phyloP scores from a whole-genome alignment of 208 protist species.

The Crithidia fasciculata region DNA sequence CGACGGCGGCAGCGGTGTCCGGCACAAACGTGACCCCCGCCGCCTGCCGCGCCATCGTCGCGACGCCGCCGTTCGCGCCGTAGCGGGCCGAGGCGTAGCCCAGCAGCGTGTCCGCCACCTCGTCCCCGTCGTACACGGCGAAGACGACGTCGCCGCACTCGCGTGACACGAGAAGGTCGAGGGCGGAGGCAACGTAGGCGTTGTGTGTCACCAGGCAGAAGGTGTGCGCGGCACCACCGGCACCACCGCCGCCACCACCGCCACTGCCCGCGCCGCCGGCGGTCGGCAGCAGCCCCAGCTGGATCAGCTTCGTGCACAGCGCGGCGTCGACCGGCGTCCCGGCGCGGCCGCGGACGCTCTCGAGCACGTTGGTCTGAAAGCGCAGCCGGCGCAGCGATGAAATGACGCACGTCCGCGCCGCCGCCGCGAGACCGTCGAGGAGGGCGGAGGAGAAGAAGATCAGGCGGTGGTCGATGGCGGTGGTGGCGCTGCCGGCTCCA shows the following conservation, averaged over 20 bases:
- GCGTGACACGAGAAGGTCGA: slow-evolving; percentile 46
- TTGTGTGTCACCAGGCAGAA: slow-evolving; percentile 59
- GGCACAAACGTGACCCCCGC: slow-evolving; percentile 54
- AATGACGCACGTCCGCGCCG: slow-evolving; percentile 51
- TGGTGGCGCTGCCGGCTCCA: not conserved
- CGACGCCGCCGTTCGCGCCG: slow-evolving; percentile 41
- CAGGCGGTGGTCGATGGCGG: slow-evolving; percentile 48
- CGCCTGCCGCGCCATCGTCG: slow-evolving; percentile 39
- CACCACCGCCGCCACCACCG: not conserved
- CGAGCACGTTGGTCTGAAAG: slow-evolving; percentile 68
- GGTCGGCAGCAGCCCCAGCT: slow-evolving; percentile 40
- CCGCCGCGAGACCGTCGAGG: slow-evolving; percentile 45
- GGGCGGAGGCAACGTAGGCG: slow-evolving; percentile 66
- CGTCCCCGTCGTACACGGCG: slow-evolving; percentile 63
- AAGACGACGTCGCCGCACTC: slow-evolving; percentile 60
- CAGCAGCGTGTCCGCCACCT: slow-evolving; percentile 70
- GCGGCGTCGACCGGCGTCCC: slow-evolving; percentile 77
- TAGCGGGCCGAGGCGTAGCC: slow-evolving; percentile 37
- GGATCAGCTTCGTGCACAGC: slow-evolving; percentile 72
- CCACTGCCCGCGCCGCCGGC: not conserved
- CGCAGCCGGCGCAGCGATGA: slow-evolving; percentile 63
- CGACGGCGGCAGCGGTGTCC: slow-evolving; percentile 47
- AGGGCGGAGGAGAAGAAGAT: slow-evolving; percentile 75
- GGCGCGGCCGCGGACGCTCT: slow-evolving; percentile 56
- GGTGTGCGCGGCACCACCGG: not conserved